Evolutionary conservation across 108 stramenopile genomes (phyloP).

Genomic region (Skeletonema costatum): DNA sequence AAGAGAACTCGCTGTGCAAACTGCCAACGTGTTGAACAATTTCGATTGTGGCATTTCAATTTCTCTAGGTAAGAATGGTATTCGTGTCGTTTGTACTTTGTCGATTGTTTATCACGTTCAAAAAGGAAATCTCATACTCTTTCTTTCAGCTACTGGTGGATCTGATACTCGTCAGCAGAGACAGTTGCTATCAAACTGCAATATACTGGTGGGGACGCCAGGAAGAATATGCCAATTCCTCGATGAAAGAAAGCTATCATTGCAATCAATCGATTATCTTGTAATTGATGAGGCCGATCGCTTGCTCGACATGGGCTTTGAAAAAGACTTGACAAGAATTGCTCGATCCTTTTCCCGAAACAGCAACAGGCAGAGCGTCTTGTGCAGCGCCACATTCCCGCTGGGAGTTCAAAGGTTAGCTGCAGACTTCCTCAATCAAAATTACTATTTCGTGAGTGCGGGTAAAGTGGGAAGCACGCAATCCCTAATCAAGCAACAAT

Average conservation of each 20-base stretch:
- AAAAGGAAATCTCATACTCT: not conserved
- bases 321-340: conserved; percentile 75
- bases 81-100: not conserved
- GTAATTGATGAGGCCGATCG: conserved; percentile 96
- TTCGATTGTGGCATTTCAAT: not conserved
- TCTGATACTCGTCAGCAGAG: not conserved
- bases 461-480: conserved; percentile 38
- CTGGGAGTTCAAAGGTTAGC: conserved; percentile 63
- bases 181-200: conserved; percentile 5
- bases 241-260: conserved; percentile 10
- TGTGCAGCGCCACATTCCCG: conserved; percentile 83
- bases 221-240: conserved; percentile 37
- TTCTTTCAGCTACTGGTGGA: not conserved
- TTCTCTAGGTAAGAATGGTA: conserved; percentile 1
- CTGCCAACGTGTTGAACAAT: not conserved
- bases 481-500: conserved; percentile 8
- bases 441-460: conserved; percentile 37
- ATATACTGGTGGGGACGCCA: conserved; percentile 45
- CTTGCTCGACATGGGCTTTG: conserved; percentile 91
- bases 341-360: not conserved
- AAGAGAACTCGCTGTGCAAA: conserved; percentile 30
- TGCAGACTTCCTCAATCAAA: conserved; percentile 46
- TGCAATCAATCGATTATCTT: conserved; percentile 64
- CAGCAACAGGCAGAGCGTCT: conserved; percentile 54
- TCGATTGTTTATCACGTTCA: not conserved